Evolutionary conservation across 83 land plant genomes (phyloP).

Genomic region (Thuja plicata): DNA sequence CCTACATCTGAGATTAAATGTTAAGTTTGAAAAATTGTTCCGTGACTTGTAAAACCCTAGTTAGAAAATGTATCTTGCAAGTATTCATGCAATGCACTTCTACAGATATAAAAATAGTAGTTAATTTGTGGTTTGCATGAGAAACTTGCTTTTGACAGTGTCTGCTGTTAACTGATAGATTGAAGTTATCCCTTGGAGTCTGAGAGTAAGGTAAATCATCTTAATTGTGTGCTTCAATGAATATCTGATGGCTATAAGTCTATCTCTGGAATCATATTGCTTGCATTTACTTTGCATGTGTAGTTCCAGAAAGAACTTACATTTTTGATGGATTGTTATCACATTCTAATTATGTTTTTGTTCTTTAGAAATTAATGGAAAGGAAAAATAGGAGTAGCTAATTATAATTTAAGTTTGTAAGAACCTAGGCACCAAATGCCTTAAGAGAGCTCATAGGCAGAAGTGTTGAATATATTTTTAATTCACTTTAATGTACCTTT

Average conservation of each 20-base stretch:
- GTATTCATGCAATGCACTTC: background rate
- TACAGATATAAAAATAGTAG: background rate
- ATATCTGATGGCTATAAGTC: background rate
- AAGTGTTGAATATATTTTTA: background rate
- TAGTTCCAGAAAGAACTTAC: background rate
- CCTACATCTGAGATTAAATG: background rate
- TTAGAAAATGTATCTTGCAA: no score
- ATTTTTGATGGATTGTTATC: background rate
- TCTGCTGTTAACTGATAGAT: background rate
- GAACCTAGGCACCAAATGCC: background rate
- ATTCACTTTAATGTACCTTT: background rate
- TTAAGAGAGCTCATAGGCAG: background rate
- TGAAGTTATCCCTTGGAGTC: background rate
- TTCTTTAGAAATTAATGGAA: background rate
- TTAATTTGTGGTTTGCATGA: background rate
- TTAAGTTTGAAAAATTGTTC: background rate
- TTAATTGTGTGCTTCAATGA: background rate
- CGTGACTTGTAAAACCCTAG: background rate
- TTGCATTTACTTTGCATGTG: background rate
- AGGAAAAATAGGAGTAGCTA: background rate
- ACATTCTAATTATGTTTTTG: background rate
- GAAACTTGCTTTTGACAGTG: background rate
- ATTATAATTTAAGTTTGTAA: background rate
- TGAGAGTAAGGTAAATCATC: background rate
- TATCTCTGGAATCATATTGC: background rate